A percentile compares a stretch with the other conserved stretches of the same genome.
Evolutionary conservation across 345 rosid species (phyloP).

Genomic region (Melastoma malabathricum): DNA sequence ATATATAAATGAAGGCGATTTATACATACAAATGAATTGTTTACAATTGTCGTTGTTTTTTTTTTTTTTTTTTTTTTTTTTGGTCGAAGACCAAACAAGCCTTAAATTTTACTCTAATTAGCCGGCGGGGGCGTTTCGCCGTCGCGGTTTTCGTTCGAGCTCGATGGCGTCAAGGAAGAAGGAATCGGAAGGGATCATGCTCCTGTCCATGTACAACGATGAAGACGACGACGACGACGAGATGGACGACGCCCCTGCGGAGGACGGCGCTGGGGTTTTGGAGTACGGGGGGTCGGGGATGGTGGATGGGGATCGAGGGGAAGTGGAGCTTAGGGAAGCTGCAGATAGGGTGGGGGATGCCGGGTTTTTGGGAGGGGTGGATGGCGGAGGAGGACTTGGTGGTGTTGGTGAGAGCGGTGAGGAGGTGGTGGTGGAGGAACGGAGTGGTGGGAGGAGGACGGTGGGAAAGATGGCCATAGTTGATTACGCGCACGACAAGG

Average conservation of each 20-base stretch:
- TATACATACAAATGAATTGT: too few relatives aligned
- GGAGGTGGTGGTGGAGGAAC: conserved; percentile 3
- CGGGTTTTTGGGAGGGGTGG: conserved; percentile 2
- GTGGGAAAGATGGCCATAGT: conserved; percentile 38
- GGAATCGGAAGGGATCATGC: conserved; percentile 67
- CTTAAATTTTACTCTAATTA: too few relatives aligned
- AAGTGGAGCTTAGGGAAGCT: conserved; percentile 12
- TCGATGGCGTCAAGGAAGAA: conserved; percentile 58
- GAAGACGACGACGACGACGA: conserved; percentile 81
- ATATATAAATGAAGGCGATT: too few relatives aligned
- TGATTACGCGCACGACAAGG: conserved; percentile 58
- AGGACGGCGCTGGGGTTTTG: neutral
- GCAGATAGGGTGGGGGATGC: conserved; percentile 25
- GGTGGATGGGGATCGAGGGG: conserved; percentile 11
- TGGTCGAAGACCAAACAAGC: too few relatives aligned
- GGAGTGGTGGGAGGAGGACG: conserved; percentile 2
- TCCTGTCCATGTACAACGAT: conserved; percentile 67
- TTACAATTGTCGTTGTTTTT: too few relatives aligned
- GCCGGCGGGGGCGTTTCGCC: too few relatives aligned
- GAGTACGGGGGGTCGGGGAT: conserved; percentile 2
- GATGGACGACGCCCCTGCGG: neutral
- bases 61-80: too few relatives aligned
- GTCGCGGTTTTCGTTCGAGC: too few relatives aligned
- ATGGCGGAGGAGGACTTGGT: conserved; percentile 19
- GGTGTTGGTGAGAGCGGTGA: neutral